Conservation (phyloP, 805 yeast genomes). For the Jamesozyma lodderae region DNA sequence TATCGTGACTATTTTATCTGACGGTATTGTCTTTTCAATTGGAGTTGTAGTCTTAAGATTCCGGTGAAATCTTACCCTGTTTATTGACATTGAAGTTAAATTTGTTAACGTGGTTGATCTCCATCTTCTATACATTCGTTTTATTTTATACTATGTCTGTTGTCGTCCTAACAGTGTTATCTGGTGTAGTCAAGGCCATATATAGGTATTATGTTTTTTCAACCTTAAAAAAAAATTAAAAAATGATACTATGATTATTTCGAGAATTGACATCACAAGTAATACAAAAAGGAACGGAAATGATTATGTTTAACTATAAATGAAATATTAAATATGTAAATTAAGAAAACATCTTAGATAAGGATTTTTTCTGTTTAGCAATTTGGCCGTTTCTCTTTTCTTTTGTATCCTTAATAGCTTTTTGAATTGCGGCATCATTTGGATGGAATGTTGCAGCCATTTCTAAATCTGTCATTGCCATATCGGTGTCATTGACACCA, state of each 20-base stretch:
- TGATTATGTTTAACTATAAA: background rate
- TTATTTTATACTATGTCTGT: too few species aligned
- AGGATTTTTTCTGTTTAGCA: conserved; percentile 64
- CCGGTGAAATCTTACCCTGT: background rate
- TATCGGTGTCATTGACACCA: conserved; percentile 55
- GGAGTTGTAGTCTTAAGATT: background rate
- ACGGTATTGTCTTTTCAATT: background rate
- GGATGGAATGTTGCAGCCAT: conserved; percentile 59
- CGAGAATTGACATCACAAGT: background rate
- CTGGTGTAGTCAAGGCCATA: too few species aligned
- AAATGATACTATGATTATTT: too few species aligned
- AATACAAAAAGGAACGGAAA: too few species aligned
- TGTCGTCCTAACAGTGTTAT: too few species aligned
- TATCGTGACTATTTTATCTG: conserved; percentile 22
- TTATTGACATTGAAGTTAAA: background rate
- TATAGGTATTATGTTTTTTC: too few species aligned
- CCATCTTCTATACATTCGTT: background rate
- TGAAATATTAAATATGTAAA: background rate
- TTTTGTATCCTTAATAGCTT: conserved; percentile 55
- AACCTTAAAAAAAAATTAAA: too few species aligned
- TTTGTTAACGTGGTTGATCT: background rate
- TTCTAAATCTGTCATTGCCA: conserved; percentile 57
- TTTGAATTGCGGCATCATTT: conserved; percentile 59
- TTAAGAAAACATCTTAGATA: conserved; percentile 52
- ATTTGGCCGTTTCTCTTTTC: conserved; percentile 41